Conservation (phyloP, 805 yeast genomes). For the Ogataea naganishii region DNA sequence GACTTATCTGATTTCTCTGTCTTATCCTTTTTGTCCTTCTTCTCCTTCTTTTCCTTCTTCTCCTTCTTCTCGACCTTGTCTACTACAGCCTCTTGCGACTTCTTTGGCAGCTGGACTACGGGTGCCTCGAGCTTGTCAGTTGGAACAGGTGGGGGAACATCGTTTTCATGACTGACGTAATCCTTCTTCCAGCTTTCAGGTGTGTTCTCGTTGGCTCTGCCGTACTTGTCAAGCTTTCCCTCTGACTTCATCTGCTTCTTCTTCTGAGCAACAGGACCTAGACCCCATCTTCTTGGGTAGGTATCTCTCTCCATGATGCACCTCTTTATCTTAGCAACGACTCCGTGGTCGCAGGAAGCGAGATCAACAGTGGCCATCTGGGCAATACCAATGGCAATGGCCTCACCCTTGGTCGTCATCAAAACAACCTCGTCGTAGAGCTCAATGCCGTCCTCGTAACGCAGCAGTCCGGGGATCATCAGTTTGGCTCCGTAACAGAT, state of each 20-base stretch:
- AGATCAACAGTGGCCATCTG: constrained; percentile 98
- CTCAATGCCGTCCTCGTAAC: constrained; percentile 97
- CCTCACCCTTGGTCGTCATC: constrained; percentile 99
- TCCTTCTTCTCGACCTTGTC: constrained; percentile 13
- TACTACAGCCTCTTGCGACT: constrained; percentile 29
- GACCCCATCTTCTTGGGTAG: constrained; percentile 99
- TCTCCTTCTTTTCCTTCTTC: constrained; percentile 39
- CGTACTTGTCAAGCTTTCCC: constrained; percentile 94
- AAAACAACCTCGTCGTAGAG: constrained; percentile 95
- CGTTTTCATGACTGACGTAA: constrained; percentile 65
- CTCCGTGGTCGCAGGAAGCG: constrained; percentile 96
- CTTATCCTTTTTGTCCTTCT: constrained; percentile 46
- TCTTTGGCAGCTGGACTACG: constrained; percentile 34
- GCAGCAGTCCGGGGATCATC: constrained; percentile 96
- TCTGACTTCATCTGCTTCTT: constrained; percentile 97
- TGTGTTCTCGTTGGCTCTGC: constrained; percentile 87
- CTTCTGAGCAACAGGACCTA: constrained; percentile 97
- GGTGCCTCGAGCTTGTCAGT: constrained; percentile 37
- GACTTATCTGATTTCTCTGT: constrained; percentile 55
- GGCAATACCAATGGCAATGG: constrained; percentile 96
- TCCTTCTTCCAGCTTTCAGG: constrained; percentile 87
- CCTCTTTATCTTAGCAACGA: constrained; percentile 97
- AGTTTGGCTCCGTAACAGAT: constrained; percentile 98
- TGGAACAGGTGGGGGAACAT: constrained; percentile 52
- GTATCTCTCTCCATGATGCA: constrained; percentile 99